A percentile compares a stretch with the other conserved stretches of the same genome.
Conservation (phyloP, 257 asterid genomes). For the Jasminum sambac region DNA sequence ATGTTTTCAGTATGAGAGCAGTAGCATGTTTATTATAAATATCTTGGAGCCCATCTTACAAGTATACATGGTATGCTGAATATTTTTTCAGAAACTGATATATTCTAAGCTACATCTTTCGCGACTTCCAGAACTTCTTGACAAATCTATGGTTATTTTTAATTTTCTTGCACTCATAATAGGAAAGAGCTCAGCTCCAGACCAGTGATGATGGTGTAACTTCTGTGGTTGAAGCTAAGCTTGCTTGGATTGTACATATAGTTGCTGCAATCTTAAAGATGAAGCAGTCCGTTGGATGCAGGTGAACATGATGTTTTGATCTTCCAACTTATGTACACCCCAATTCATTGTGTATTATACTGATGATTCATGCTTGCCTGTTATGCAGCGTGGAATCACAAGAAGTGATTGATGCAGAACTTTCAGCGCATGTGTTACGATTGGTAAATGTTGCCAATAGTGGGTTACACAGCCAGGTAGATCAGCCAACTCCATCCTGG, state of each 20-base stretch:
- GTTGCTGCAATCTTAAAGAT: constrained; percentile 79
- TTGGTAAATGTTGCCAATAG: constrained; percentile 85
- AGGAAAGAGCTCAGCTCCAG: constrained; percentile 87
- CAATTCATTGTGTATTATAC: constrained; percentile 16
- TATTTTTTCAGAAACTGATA: constrained; percentile 12
- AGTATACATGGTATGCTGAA: constrained; percentile 68
- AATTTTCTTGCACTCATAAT: constrained; percentile 12
- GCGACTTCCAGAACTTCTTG: constrained; percentile 11
- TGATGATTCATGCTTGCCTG: constrained; percentile 19
- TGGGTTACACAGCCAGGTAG: constrained; percentile 86
- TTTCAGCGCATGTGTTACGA: constrained; percentile 88
- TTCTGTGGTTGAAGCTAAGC: constrained; percentile 79
- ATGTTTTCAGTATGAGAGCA: constrained; percentile 78
- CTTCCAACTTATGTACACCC: constrained; percentile 12
- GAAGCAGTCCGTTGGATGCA: constrained; percentile 81
- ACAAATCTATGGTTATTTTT: not conserved
- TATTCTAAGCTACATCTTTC: constrained; percentile 11
- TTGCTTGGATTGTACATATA: constrained; percentile 95
- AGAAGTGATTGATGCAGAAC: constrained; percentile 95
- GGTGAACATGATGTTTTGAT: constrained; percentile 36
- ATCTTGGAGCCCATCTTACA: constrained; percentile 88
- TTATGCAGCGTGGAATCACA: constrained; percentile 73
- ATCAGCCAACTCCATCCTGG: constrained; percentile 1
- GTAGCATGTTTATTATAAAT: constrained; percentile 84
- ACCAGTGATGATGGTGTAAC: constrained; percentile 66